Percentiles rank a stretch among this genome's conserved stretches.
These are phyloP conservation scores for Andrographis paniculata DNA, from an alignment of 305 asterid species.

Conservation along the genomic window DNA sequence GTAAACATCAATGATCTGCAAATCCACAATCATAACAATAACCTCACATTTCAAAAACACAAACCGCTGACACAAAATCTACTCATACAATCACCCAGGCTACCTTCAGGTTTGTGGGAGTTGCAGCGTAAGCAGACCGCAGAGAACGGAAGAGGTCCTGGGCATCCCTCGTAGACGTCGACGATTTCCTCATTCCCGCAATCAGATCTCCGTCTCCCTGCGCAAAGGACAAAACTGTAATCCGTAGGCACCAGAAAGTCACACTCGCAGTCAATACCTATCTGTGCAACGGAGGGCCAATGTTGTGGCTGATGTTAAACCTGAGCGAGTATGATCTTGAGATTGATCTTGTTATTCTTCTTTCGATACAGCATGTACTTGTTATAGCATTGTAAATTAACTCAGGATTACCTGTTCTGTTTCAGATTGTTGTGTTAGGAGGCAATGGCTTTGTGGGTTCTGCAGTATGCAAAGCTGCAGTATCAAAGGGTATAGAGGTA, in stretches of 20 bases:
- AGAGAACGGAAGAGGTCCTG: constrained; percentile 39
- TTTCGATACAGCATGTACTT: constrained; percentile 15
- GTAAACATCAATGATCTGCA: constrained; percentile 77
- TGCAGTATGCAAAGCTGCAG: constrained; percentile 98
- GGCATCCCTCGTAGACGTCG: constrained; percentile 32
- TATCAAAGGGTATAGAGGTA: constrained; percentile 88
- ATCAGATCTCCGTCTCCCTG: background rate
- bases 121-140: constrained; percentile 33
- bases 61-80: background rate
- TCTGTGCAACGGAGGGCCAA: too few species aligned
- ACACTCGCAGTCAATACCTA: constrained; percentile 3
- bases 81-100: background rate
- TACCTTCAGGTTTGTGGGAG: constrained; percentile 41
- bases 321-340: constrained; percentile 53
- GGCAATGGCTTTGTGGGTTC: constrained; percentile 98
- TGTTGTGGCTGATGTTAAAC: constrained; percentile 78
- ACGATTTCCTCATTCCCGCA: constrained; percentile 23
- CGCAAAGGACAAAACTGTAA: constrained; percentile 6
- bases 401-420: constrained; percentile 15
- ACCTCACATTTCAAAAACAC: background rate
- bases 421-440: constrained; percentile 88
- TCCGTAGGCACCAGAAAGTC: background rate
- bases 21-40: background rate
- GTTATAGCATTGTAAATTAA: constrained; percentile 17
- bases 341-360: constrained; percentile 5